Evolutionary conservation across 2,329 filamentous ascomycete genomes (phyloP), one percentile per base, ranked within the genome.

Genomic region (Verticillium nonalfalfae): DNA sequence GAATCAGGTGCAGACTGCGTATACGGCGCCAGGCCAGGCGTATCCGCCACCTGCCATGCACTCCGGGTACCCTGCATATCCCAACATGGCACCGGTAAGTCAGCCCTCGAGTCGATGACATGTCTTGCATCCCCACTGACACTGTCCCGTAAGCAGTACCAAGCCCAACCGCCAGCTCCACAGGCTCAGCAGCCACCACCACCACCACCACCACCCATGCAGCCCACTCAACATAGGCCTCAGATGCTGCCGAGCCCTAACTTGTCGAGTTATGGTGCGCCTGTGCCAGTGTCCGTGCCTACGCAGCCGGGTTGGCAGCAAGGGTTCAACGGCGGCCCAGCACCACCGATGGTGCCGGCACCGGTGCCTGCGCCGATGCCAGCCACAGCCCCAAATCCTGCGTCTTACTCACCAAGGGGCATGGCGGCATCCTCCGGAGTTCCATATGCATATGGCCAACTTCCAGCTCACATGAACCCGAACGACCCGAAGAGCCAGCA

Each of bases 361-460:
- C 67, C 71, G 15, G 71, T 68, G 38, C 66, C 71, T 26, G 65
- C 71, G 45, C 63, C 66, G 33, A 36, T 75, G 61, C 66, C 73
- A 63, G 61, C 55, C 61, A 67, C 40, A 64, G 60, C 55, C 61
- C 68, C 40, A 68, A 71, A 60, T 69, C 69, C 59, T 59, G 68
- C 39, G 57, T 66, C 11, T 63, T 67, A 57, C 63, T 71, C 65
- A 56, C 68, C 61, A 58, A 64, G 62, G 40, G 73, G 74, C 13
- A 73, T 78, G 59, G 61, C 63, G 14, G 64, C 58, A 34, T 64
- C 66, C 15, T 57, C 66, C 15, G 75, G 74, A 10, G 80, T 81
- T 63, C 84, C 87, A 1, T 97, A 96, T 74, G 82, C 87, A 1
- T 97, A 89, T 72, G 90, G 91, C 2, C 91, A 96, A 70, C 81